A percentile compares a stretch with the other conserved stretches of the same genome.
Conservation (phyloP, 768 basidiomycete genomes). For the Naganishia kalamii region DNA sequence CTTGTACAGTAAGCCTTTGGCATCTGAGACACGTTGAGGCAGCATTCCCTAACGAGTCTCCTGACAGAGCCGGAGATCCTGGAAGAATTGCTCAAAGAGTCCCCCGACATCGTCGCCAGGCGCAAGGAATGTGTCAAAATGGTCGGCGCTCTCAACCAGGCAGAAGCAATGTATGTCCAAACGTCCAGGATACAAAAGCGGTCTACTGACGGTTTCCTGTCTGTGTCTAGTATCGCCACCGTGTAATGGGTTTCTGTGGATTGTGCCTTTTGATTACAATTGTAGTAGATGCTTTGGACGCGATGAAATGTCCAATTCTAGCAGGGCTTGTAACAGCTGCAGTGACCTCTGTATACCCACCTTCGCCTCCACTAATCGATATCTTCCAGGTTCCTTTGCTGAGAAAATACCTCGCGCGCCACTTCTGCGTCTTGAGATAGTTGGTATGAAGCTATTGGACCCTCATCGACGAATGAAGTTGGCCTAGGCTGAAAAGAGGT, state of each 20-base stretch:
- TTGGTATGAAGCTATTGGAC: too few species aligned
- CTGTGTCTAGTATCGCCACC: not conserved
- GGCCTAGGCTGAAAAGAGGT: too few species aligned
- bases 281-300: not conserved
- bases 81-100: slow-evolving; percentile 82
- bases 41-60: not conserved
- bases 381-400: not conserved
- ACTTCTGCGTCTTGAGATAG: not conserved
- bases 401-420: not conserved
- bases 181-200: not conserved
- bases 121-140: slow-evolving; percentile 91
- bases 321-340: too few species aligned
- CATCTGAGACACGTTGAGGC: not conserved
- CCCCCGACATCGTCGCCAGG: slow-evolving; percentile 50
- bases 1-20: slow-evolving; percentile 59
- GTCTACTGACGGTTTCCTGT: not conserved
- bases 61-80: slow-evolving; percentile 73
- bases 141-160: slow-evolving; percentile 91
- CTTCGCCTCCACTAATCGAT: not conserved
- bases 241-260: not conserved
- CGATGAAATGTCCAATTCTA: too few species aligned
- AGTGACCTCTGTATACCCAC: not conserved
- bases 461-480: too few species aligned
- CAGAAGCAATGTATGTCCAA: slow-evolving; percentile 56
- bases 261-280: not conserved